Conservation (phyloP, 2,329 filamentous ascomycete species). For the Alternaria longipes region DNA sequence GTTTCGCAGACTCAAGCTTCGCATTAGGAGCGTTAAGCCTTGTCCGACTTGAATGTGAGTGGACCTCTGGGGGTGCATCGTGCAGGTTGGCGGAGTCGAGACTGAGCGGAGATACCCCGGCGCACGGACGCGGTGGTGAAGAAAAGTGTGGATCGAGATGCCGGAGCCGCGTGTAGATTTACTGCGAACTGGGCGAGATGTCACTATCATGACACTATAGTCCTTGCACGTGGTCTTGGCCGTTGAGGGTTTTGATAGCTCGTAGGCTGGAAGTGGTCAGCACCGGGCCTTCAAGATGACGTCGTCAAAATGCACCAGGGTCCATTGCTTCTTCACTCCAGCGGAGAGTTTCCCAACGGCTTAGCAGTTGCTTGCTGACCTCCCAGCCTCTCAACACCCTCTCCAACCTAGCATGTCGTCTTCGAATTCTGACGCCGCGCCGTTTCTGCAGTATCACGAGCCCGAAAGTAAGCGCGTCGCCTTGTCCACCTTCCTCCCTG, state of each 20-base stretch:
- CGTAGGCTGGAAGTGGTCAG: background rate
- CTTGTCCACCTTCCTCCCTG: background rate
- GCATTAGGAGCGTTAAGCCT: conserved; percentile 1
- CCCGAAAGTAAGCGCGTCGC: conserved; percentile 7
- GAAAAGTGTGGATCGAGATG: conserved; percentile 2
- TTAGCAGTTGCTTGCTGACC: conserved; percentile 7
- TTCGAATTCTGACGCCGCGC: background rate
- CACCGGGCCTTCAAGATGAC: background rate
- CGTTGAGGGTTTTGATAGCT: background rate
- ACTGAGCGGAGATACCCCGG: background rate
- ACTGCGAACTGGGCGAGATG: conserved; percentile 4
- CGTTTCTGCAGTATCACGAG: conserved; percentile 22
- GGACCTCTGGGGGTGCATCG: background rate
- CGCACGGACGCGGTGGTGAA: conserved; percentile 9
- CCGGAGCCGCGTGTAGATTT: background rate
- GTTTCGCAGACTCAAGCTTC: conserved; percentile 6
- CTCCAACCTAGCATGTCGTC: conserved; percentile 1
- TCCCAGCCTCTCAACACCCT: background rate
- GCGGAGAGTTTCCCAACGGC: background rate
- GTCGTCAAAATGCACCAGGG: background rate
- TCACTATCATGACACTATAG: background rate
- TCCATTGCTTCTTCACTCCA: background rate
- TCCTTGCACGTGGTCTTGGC: conserved; percentile 1
- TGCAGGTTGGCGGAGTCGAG: conserved; percentile 6
- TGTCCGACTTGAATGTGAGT: background rate